Percentiles rank a stretch among this genome's conserved stretches.
phyloP scores from a whole-genome alignment of 345 rosid genomes.

The Arabidopsis suecica region DNA sequence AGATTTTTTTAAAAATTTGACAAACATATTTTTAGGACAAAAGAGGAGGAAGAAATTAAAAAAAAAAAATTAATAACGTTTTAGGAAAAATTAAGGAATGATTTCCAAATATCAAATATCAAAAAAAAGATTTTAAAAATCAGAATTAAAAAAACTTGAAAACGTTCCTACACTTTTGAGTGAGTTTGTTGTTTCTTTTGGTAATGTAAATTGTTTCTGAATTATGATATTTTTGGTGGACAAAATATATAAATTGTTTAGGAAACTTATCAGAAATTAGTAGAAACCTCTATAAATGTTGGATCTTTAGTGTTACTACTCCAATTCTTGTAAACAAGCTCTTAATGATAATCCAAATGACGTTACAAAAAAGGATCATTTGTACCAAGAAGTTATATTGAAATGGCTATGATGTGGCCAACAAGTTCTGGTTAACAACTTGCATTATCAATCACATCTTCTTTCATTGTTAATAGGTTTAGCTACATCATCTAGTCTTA shows the following conservation, averaged over 20 bases:
- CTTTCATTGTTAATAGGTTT: background rate
- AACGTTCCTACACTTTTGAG: too few relatives aligned
- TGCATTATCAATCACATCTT: slow-evolving; percentile 6
- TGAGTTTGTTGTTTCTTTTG: background rate
- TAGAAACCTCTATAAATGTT: too few relatives aligned
- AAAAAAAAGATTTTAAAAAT: too few relatives aligned
- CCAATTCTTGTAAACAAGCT: too few relatives aligned
- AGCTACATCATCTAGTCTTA: background rate
- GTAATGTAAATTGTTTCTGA: background rate
- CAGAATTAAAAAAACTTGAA: too few relatives aligned
- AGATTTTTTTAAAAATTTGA: background rate
- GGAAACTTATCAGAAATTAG: background rate
- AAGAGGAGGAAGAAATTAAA: too few relatives aligned
- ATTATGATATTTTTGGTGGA: background rate
- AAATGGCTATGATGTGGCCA: background rate
- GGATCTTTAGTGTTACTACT: too few relatives aligned
- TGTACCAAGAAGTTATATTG: background rate
- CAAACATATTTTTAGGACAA: background rate
- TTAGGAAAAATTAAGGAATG: too few relatives aligned
- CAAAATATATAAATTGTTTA: background rate
- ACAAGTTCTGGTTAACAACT: background rate
- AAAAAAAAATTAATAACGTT: too few relatives aligned
- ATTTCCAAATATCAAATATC: too few relatives aligned
- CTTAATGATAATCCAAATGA: too few relatives aligned
- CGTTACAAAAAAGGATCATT: too few relatives aligned